These are phyloP conservation scores for Yarrowia galli DNA, from an alignment of 1,139 yeast species.

Conservation along the genomic window DNA sequence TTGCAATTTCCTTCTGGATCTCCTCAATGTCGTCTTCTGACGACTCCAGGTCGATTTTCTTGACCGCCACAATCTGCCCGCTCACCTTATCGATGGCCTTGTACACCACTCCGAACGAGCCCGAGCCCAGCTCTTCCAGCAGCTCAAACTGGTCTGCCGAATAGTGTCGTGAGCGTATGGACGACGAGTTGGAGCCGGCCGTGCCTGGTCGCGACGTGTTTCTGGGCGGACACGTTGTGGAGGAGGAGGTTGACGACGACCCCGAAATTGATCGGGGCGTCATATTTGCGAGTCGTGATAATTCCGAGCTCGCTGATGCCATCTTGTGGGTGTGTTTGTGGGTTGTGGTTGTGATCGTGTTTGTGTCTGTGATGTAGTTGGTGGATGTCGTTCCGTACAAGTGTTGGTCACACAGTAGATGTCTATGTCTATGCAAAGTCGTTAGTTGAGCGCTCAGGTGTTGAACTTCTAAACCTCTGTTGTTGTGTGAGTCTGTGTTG, in stretches of 20 bases:
- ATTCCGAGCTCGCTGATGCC: constrained; percentile 14
- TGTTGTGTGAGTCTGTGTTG: not conserved
- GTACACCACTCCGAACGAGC: constrained; percentile 89
- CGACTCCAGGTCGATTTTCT: constrained; percentile 72
- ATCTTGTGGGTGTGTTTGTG: not conserved
- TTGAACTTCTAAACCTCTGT: not conserved
- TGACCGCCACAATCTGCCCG: constrained; percentile 44
- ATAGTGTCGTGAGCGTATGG: constrained; percentile 46
- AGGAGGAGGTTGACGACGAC: not conserved
- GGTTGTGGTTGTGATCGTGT: not conserved
- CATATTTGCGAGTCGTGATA: constrained; percentile 19
- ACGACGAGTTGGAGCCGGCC: constrained; percentile 23
- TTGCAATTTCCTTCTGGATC: constrained; percentile 78
- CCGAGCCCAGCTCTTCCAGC: constrained; percentile 81
- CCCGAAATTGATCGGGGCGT: constrained; percentile 11
- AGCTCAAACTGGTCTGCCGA: constrained; percentile 63
- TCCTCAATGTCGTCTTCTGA: constrained; percentile 79
- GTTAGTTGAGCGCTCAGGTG: too few species aligned
- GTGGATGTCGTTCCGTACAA: too few species aligned
- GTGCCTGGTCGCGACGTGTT: constrained; percentile 8
- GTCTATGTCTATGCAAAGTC: too few species aligned
- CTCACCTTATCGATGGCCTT: constrained; percentile 63
- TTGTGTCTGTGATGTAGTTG: not conserved
- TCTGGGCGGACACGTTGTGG: constrained; percentile 20
- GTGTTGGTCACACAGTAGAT: too few species aligned